Base-by-base conservation (phyloP, 2,329 filamentous ascomycete species). In the Didymella sp. region DNA sequence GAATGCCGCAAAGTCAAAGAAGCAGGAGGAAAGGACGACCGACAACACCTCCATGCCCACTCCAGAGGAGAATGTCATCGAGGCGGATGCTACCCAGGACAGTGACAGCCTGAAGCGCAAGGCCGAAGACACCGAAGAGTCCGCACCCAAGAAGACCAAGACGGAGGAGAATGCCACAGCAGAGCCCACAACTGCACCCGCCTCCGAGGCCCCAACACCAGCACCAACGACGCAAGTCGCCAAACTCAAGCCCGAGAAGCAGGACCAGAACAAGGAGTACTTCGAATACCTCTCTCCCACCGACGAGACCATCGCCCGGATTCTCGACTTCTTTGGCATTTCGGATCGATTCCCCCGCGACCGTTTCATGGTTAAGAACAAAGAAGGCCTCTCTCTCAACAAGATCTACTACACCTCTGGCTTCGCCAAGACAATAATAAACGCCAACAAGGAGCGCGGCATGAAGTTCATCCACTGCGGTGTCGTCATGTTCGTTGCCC, bases 391-490 rank as follows among this genome's bases (percentile, higher is more conserved):
- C 72, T 92, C 94, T 0, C 88, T 91, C 49, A 96, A 96, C 81
- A 95, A 93, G 25, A 94, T 99, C 67, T 99, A 99, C 83, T 99
- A 98, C 81, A 96, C 92, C 11, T 93, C 89, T 31, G 85, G 86
- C 4, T 84, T 98, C 12, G 89, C 92, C 21, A 89, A 92, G 28
- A 89, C 94, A 63, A 95, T 99, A 51, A 84, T 99, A 3, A 85
- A 84, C 4, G 85, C 89, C 72, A 99, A 99, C 74, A 92, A 97
- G 76, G 91, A 92, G 40, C 88, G 90, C 25, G 92, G 92, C 42
- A 89, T 98, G 77, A 96, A 95, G 75, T 96, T 99, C 73, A 90
- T 99, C 46, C 95, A 99, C 77, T 94, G 90, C 47, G 95, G 95
- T 62, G 93, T 99, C 30, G 96, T 96, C 80, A 98, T 98, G 92